Percentiles rank a stretch among this genome's conserved stretches.
phyloP scores from a whole-genome alignment of 2,329 filamentous ascomycete species.

The Botrytis pseudocinerea region DNA sequence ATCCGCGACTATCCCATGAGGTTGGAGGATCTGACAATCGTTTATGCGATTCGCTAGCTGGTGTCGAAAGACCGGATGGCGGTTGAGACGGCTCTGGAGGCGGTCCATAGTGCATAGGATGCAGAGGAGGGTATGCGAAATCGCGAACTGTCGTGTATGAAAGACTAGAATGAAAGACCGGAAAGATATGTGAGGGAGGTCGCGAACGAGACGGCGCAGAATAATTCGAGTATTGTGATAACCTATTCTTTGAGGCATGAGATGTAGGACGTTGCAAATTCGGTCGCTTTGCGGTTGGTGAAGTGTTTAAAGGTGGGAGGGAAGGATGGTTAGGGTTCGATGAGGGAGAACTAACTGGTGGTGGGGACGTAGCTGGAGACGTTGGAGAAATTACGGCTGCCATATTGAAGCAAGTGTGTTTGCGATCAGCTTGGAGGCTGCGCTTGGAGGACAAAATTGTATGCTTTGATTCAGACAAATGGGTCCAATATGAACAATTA shows the following conservation, averaged over 20 bases:
- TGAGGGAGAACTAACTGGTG: slow-evolving; percentile 47
- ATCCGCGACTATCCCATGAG: slow-evolving; percentile 69
- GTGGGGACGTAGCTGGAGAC: slow-evolving; percentile 54
- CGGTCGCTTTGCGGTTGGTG: slow-evolving; percentile 55
- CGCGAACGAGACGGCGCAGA: slow-evolving; percentile 71
- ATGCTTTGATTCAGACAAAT: slow-evolving; percentile 7
- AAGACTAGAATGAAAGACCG: slow-evolving; percentile 80
- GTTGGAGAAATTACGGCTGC: slow-evolving; percentile 55
- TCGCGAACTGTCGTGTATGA: slow-evolving; percentile 90
- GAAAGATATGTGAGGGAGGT: slow-evolving; percentile 78
- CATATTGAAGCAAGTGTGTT: slow-evolving; percentile 32
- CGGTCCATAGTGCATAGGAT: slow-evolving; percentile 94
- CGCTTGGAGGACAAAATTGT: not conserved
- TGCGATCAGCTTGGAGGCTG: slow-evolving; percentile 19
- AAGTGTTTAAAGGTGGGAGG: slow-evolving; percentile 58
- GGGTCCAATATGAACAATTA: slow-evolving; percentile 28
- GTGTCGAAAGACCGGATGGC: slow-evolving; percentile 80
- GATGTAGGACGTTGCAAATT: slow-evolving; percentile 67
- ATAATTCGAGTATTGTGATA: slow-evolving; percentile 79
- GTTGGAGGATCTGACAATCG: slow-evolving; percentile 80
- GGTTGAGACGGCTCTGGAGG: slow-evolving; percentile 69
- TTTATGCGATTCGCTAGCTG: slow-evolving; percentile 71
- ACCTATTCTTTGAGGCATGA: slow-evolving; percentile 75
- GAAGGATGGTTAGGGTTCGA: slow-evolving; percentile 55
- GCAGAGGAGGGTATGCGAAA: slow-evolving; percentile 82